A percentile compares a stretch with the other conserved stretches of the same genome.
These are phyloP conservation scores for Neodidymelliopsis sp. DNA, from an alignment of 2,329 filamentous ascomycete species.

Conservation along the genomic window DNA sequence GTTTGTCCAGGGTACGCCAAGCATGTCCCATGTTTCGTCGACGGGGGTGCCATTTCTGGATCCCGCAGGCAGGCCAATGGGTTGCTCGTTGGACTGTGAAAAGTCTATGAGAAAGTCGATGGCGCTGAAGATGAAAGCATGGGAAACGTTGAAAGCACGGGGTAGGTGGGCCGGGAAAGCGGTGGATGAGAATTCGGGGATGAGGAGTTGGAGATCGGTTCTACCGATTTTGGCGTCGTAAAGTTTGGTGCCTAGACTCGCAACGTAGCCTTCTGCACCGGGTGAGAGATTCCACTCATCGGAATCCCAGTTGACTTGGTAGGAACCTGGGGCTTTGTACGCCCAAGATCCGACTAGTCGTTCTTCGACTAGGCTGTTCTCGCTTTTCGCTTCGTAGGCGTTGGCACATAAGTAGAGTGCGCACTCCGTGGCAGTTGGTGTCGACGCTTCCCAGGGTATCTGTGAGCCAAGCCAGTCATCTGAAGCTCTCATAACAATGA, in stretches of 20 bases:
- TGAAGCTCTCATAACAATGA: slow-evolving; percentile 7
- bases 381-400: slow-evolving; percentile 9
- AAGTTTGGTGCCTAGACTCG: neutral
- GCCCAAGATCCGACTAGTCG: slow-evolving; percentile 5
- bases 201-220: neutral
- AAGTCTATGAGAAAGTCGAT: neutral
- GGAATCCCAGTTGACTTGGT: neutral
- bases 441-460: slow-evolving; percentile 7
- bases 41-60: too few species aligned
- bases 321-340: slow-evolving; percentile 8
- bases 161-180: neutral
- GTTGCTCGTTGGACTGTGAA: neutral
- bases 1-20: too few species aligned
- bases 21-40: too few species aligned
- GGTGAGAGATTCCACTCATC: neutral
- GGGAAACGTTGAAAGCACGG: neutral
- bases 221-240: neutral
- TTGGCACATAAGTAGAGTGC: slow-evolving; percentile 22
- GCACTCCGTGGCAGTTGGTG: slow-evolving; percentile 18
- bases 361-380: slow-evolving; percentile 5
- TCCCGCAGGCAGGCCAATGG: neutral
- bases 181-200: neutral
- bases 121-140: neutral
- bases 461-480: slow-evolving; percentile 7
- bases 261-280: neutral